These are phyloP conservation scores for Mortierella hygrophila DNA, from an alignment of 192 early-diverging fungal genomes.

Conservation along the genomic window DNA sequence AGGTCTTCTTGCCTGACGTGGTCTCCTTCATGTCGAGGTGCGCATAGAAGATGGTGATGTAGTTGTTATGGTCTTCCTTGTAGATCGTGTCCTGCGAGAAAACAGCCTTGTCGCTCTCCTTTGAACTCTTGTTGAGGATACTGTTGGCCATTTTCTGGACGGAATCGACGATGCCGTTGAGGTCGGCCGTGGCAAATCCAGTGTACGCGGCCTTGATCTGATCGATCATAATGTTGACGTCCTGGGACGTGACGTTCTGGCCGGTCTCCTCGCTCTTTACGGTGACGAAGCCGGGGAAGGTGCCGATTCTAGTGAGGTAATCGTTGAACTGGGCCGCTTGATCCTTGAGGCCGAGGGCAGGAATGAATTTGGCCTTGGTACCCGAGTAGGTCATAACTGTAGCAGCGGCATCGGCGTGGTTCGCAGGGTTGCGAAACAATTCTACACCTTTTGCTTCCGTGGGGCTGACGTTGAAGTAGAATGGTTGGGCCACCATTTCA, in stretches of 20 bases:
- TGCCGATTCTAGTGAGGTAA: neutral
- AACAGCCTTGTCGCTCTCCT: neutral
- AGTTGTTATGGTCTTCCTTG: neutral
- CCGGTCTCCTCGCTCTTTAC: neutral
- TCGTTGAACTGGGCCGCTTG: neutral
- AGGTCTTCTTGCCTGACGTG: neutral
- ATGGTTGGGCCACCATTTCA: neutral
- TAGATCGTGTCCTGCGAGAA: slow-evolving; percentile 7
- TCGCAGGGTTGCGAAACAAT: neutral
- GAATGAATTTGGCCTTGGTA: neutral
- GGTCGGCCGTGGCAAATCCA: neutral
- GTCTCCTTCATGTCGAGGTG: neutral
- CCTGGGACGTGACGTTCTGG: neutral
- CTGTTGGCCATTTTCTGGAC: slow-evolving; percentile 12
- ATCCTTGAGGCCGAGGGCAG: neutral
- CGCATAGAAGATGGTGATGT: slow-evolving; percentile 9
- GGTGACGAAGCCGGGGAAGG: neutral
- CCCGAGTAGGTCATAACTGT: neutral
- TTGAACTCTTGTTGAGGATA: slow-evolving; percentile 3
- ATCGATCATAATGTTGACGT: neutral
- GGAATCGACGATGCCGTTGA: neutral
- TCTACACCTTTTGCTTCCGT: neutral
- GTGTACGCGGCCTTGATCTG: neutral
- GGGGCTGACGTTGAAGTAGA: neutral
- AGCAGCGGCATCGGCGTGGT: neutral